Evolutionary conservation across 2,329 filamentous ascomycete species (phyloP), one percentile per base, ranked within the genome.

Genomic region (Fusarium torulosum): DNA sequence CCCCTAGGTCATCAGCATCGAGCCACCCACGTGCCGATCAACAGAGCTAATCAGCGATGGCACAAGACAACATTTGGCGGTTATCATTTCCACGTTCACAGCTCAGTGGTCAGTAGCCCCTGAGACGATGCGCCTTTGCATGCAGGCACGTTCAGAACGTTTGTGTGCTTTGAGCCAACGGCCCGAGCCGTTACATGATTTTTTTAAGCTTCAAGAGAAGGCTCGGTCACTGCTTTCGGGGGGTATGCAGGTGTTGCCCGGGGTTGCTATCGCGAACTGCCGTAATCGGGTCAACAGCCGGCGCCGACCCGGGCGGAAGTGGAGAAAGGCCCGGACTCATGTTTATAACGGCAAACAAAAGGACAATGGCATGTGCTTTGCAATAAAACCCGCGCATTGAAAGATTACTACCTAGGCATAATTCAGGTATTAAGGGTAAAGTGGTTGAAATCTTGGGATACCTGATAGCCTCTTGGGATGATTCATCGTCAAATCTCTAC

Each of bases 1-100:
- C 59, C 66, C 49, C 63, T 25, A 53, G 46, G 63, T 56, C 63
- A 69, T 41, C 27, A 37, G 51, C 63, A 59, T 59, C 56, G 45
- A 66, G 27, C 52, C 50, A 66, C 53, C 56, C 71, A 73, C 71
- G 71, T 72, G 70, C 57, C 41, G 35, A 52, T 35, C 63, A 17
- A 51, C 46, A 56, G 58, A 57, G 21, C 60, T 57, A 53, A 56
- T 66, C 53, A 52, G 23, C 50, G 52, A 54, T 40, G 45, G 41
- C 53, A 52, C 45, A 46, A 49, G 53, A 59, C 50, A 49, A 35
- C 17, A 7, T 13, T n/a, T n/a, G 15, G 40, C 20, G 45, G 41
- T n/a, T n/a, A 33, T 41, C 43, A 45, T 52, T 41, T 41, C 23
- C 66, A 69, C 66, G 66, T 69, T 69, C 19, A n/a, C n/a, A 44